phyloP scores from a whole-genome alignment of 1,284 basidiomycete genomes.

The Anthracocystis setariae region DNA sequence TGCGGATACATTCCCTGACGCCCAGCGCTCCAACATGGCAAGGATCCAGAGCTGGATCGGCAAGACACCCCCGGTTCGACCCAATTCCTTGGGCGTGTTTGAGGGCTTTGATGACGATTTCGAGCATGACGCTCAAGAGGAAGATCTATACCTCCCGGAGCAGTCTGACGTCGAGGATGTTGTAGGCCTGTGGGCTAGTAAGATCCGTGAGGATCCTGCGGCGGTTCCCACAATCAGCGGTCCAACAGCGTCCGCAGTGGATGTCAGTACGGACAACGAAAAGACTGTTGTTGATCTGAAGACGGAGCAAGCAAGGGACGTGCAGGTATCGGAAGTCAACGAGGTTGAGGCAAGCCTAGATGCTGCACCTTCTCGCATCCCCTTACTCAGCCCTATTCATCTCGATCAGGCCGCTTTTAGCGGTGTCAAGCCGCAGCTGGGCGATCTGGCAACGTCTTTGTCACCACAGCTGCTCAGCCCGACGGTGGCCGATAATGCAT shows the following conservation, averaged over 20 bases:
- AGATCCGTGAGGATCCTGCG: constrained; percentile 22
- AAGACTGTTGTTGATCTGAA: background rate
- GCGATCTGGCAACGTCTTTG: constrained; percentile 18
- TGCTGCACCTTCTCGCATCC: constrained; percentile 13
- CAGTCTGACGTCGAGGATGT: constrained; percentile 40
- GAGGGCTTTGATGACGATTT: constrained; percentile 22
- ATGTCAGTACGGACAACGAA: background rate
- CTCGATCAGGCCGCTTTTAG: constrained; percentile 42
- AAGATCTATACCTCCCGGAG: constrained; percentile 7
- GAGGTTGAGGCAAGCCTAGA: constrained; percentile 3
- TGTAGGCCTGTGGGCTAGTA: constrained; percentile 38
- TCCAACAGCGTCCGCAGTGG: constrained; percentile 11
- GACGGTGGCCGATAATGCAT: constrained; percentile 19
- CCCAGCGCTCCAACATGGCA: constrained; percentile 33
- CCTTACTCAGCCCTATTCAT: constrained; percentile 56
- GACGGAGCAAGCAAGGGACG: background rate
- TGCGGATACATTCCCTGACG: constrained; percentile 15
- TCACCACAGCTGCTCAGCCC: constrained; percentile 32
- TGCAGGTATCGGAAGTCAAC: background rate
- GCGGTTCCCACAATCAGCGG: constrained; percentile 19
- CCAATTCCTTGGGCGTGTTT: constrained; percentile 8
- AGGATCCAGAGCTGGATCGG: constrained; percentile 47
- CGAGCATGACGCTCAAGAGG: constrained; percentile 2
- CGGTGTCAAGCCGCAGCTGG: constrained; percentile 37
- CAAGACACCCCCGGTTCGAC: constrained; percentile 29